Evolutionary conservation across 1,139 yeast genomes (phyloP), one percentile per base, ranked within the genome.

Genomic region (Candida sanyaensis): DNA sequence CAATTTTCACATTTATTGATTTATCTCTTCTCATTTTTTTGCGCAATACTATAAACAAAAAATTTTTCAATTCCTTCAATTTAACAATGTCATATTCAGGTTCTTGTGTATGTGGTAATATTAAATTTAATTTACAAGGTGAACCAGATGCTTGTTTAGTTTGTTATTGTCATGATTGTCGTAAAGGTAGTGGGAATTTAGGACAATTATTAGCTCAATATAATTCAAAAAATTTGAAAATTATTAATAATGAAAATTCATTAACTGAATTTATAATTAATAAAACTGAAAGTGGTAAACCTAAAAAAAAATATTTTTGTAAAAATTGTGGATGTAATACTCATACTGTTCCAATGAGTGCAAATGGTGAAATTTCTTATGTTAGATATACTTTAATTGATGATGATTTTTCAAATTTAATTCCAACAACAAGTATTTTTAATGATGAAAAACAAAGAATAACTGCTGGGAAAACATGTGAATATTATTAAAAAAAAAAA

Each of bases 81-180:
- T n/a, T 3, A 11, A 28, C 8, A 31, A 47, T 47, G 50, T 27
- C 50, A 8, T 47, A 49, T 26, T 27, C 47, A 33, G 55, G 55
- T 10, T 51, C 60, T n/a, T 62, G 66, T 52, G 40, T 57, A n/a
- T 62, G 66, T 41, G 62, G 61, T 17, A 48, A 55, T 9, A 50
- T 61, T 31, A 39, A 44, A 6, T 44, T 61, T 33, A 43, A 43
- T 2, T 43, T 59, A 10, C 38, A 28, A 10, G 53, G 55, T 12
- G 42, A 50, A n/a, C 62, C 66, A 23, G 44, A 37, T 10, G 46
- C 38, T 23, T 50, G 49, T 12, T 45, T 57, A 11, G 43, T 53
- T 5, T 62, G 66, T 49, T 62, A 52, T 46, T 62, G 66, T 45
- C n/a, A 43, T 9, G 65, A 62, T 43, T 62, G 66, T 48, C 55